These are phyloP conservation scores for Umbelopsis sp. DNA, from an alignment of 192 early-diverging fungal genomes.

Conservation along the genomic window DNA sequence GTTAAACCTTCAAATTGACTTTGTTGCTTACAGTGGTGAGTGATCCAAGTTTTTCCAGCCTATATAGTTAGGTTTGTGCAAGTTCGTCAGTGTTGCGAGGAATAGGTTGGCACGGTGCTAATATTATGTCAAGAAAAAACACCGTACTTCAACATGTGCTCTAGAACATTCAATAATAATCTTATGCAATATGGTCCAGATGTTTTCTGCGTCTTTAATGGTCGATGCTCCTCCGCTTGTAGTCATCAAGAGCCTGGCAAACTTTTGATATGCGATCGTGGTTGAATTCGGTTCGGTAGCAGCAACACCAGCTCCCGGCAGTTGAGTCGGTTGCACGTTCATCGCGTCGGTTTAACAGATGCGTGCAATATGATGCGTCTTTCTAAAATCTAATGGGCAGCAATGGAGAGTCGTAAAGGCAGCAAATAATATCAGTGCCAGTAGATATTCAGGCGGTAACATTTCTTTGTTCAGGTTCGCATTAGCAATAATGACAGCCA, in stretches of 20 bases:
- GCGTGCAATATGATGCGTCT: no score
- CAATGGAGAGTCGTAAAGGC: no score
- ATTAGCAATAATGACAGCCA: no score
- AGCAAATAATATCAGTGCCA: no score
- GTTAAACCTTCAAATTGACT: constrained; percentile 39
- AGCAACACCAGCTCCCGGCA: not conserved
- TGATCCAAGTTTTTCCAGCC: constrained; percentile 57
- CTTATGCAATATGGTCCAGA: constrained; percentile 43
- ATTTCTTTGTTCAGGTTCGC: no score
- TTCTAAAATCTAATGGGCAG: no score
- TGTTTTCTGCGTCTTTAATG: constrained; percentile 29
- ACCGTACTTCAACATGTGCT: constrained; percentile 53
- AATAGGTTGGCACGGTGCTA: not conserved
- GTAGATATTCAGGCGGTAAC: no score
- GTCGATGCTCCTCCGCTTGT: not conserved
- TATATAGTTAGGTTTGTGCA: constrained; percentile 24
- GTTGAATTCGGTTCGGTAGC: not conserved
- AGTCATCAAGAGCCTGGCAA: not conserved
- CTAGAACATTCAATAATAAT: constrained; percentile 58
- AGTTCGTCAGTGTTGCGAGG: not conserved
- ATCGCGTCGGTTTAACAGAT: not conserved
- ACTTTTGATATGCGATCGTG: not conserved
- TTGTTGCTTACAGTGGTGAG: constrained; percentile 45
- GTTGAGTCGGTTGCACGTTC: not conserved
- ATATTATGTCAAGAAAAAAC: not conserved